Percentiles rank a stretch among this genome's conserved stretches.
Conservation (phyloP, 1,284 basidiomycete genomes). For the Ganoderma boninense region DNA sequence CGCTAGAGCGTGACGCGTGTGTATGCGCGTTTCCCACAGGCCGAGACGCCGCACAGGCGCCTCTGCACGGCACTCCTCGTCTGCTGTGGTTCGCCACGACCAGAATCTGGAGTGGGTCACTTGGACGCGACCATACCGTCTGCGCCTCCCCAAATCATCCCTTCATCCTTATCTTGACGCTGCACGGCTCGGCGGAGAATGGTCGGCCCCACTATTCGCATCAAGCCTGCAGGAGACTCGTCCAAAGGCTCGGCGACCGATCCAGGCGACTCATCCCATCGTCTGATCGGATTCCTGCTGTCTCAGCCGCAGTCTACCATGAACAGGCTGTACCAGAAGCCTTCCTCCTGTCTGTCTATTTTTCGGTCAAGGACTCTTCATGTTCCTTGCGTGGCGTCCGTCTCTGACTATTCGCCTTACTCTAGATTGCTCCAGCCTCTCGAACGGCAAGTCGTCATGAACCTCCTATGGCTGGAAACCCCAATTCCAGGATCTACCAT, state of each 20-base stretch:
- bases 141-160: not conserved
- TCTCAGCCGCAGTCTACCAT: conserved; percentile 87
- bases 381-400: conserved; percentile 14
- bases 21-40: not conserved
- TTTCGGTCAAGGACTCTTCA: conserved; percentile 71
- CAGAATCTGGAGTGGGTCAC: not conserved
- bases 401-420: conserved; percentile 23
- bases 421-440: conserved; percentile 84
- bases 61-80: not conserved
- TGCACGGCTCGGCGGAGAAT: conserved; percentile 8
- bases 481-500: conserved; percentile 77
- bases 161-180: not conserved
- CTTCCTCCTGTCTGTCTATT: conserved; percentile 93
- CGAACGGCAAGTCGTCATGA: conserved; percentile 92
- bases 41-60: not conserved
- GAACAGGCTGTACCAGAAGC: conserved; percentile 86
- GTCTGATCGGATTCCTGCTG: conserved; percentile 85
- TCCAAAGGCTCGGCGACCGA: conserved; percentile 20
- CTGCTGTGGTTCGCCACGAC: conserved; percentile 13
- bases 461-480: conserved; percentile 90
- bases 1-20: not conserved
- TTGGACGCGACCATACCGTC: not conserved
- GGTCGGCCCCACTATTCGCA: conserved; percentile 28
- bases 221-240: conserved; percentile 24
- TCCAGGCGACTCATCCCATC: conserved; percentile 52